These are phyloP conservation scores for Clonostachys rhizophaga DNA, from an alignment of 2,329 filamentous ascomycete species.

Conservation along the genomic window DNA sequence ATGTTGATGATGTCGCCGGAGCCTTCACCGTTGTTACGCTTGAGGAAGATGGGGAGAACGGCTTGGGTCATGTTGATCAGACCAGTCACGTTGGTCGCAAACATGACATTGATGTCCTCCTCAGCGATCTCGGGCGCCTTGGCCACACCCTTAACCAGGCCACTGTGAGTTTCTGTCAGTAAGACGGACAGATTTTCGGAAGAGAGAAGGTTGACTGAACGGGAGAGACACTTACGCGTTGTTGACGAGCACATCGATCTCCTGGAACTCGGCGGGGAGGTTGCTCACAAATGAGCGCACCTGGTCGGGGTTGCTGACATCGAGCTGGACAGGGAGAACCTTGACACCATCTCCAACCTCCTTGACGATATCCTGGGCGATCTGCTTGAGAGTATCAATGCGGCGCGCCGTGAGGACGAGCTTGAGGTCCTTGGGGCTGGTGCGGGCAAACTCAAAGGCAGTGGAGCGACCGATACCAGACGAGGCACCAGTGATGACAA, in stretches of 20 bases:
- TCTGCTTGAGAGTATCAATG: conserved; percentile 69
- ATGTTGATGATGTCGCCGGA: conserved; percentile 93
- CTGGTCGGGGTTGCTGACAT: conserved; percentile 77
- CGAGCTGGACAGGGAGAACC: conserved; percentile 77
- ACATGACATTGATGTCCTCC: conserved; percentile 83
- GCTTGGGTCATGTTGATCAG: conserved; percentile 97
- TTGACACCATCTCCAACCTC: conserved; percentile 81
- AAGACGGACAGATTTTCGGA: too few relatives aligned
- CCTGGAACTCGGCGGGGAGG: conserved; percentile 75
- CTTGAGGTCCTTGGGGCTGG: conserved; percentile 72
- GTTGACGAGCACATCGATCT: conserved; percentile 88
- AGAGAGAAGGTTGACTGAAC: neutral
- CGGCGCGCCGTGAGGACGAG: conserved; percentile 87
- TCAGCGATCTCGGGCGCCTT: conserved; percentile 80
- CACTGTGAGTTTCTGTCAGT: conserved; percentile 40
- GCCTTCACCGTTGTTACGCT: conserved; percentile 63
- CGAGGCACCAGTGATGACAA: conserved; percentile 87
- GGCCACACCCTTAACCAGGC: conserved; percentile 84
- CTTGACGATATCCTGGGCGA: conserved; percentile 70
- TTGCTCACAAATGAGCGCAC: conserved; percentile 66
- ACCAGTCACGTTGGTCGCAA: conserved; percentile 88
- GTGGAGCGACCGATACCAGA: conserved; percentile 85
- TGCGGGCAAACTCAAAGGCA: conserved; percentile 90
- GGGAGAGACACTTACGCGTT: conserved; percentile 69
- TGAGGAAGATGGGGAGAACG: conserved; percentile 75